Base-by-base conservation (phyloP, 345 rosid genomes). In the Mangifera indica region DNA sequence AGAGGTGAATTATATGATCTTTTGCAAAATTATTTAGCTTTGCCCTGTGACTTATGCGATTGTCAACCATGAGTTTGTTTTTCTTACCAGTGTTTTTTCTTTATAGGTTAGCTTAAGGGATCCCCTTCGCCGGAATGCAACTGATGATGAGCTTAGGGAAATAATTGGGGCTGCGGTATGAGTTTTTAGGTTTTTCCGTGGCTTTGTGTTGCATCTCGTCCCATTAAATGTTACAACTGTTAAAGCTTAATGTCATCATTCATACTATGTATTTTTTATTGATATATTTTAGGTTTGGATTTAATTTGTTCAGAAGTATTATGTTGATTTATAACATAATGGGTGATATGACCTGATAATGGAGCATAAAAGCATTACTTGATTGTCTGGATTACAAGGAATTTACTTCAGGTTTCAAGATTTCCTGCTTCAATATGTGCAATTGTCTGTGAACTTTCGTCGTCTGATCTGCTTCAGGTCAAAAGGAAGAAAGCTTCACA, bases 131-230 rank as follows among this genome's bases (percentile, higher is more conserved):
- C 62, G 76, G 46, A 92, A 95, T 73, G 96, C 87, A 71, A 84
- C 84, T 55, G 97, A 91, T 34, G 78, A 84, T 13, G 85, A 78
- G 29, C 90, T 95, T 26, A 83, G 89, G 78, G 91, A 85, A 76
- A 92, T 95, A 71, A 92, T 95, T 76, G 89, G 92, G 48, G 87
- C 92, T 76, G 98, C 98, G 77, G 99, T 95, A 91, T 57, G 90
- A 53, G 60, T 46, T 73, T 62, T 60, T 48, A 45, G 26, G 61
- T 57, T 12, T 53, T 66, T 34, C 29, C 14, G 60, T 69, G 67
- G 48, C 59, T 49, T 60, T 17, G 15, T 1, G n/a, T 46, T 58
- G 42, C 13, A 56, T 37, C 20, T 0, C 25, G 26, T 12, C 13
- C 20, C 12, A 11, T n/a, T 20, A 60, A 24, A 18, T 48, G 20